These are phyloP conservation scores for Hyphopichia wangnamkhiaoensis DNA, from an alignment of 1,139 yeast genomes.

Conservation along the genomic window DNA sequence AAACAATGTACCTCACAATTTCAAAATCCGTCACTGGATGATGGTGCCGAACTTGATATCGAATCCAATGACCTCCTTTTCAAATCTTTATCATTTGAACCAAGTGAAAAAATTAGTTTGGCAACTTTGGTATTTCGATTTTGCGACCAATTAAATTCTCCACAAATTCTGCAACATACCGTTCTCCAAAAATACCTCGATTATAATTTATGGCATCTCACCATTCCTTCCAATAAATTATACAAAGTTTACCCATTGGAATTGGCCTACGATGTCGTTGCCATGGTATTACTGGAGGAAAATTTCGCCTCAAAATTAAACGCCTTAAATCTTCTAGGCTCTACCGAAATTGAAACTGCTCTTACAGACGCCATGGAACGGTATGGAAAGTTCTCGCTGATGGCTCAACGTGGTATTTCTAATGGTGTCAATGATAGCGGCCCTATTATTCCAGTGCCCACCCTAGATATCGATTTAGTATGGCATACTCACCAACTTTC, in stretches of 20 bases:
- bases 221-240: conserved; percentile 10
- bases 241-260: conserved; percentile 10
- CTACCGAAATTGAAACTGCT: conserved; percentile 19
- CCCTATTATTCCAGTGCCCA: conserved; percentile 27
- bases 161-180: not conserved
- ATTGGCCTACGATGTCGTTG: conserved; percentile 31
- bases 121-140: not conserved
- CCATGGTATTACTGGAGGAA: conserved; percentile 32
- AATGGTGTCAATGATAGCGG: not conserved
- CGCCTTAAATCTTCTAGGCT: conserved; percentile 28
- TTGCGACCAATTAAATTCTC: not conserved
- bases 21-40: not conserved
- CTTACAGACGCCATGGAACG: conserved; percentile 21
- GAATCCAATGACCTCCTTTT: conserved; percentile 5
- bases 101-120: conserved; percentile 5
- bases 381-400: conserved; percentile 13
- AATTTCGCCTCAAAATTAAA: conserved; percentile 32
- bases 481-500: conserved; percentile 44
- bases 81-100: conserved; percentile 9
- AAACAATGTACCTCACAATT: conserved; percentile 1
- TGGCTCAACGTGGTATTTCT: not conserved
- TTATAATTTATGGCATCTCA: conserved; percentile 21
- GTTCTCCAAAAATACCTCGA: conserved; percentile 16
- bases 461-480: conserved; percentile 39
- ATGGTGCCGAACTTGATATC: not conserved